phyloP scores from a whole-genome alignment of 2,329 filamentous ascomycete genomes.

The Cercospora canescens region DNA sequence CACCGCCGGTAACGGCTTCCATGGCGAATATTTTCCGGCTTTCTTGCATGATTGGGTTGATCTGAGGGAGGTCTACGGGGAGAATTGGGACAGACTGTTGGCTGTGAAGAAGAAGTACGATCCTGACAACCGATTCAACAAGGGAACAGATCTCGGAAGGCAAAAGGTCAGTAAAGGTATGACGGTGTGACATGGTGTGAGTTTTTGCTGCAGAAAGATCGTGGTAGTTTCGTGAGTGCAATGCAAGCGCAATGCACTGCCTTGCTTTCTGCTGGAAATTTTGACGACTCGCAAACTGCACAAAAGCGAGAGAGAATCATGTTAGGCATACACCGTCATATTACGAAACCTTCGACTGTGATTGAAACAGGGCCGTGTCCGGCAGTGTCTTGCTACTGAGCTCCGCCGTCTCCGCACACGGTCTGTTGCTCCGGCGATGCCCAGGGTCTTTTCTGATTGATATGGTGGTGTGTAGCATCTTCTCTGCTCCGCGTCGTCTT shows the following conservation, averaged over 20 bases:
- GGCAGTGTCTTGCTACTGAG: not conserved
- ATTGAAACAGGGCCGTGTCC: not conserved
- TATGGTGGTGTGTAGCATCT: not conserved
- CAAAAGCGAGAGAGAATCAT: not conserved
- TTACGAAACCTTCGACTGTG: not conserved
- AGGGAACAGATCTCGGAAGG: conserved; percentile 21
- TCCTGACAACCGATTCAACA: conserved; percentile 24
- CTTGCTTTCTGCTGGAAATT: not conserved
- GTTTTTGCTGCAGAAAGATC: not conserved
- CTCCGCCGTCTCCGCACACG: not conserved
- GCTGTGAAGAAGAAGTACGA: conserved; percentile 27
- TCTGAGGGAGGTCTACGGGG: conserved; percentile 26
- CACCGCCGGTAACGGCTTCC: conserved; percentile 20
- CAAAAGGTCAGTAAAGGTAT: conserved; percentile 14
- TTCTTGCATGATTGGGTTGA: conserved; percentile 30
- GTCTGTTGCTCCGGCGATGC: not conserved
- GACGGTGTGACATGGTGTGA: not conserved
- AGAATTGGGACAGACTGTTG: conserved; percentile 26
- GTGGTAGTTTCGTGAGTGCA: not conserved
- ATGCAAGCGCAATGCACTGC: not conserved
- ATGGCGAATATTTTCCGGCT: conserved; percentile 28
- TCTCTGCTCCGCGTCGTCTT: not conserved
- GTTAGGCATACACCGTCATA: too few species aligned
- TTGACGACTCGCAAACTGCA: not conserved
- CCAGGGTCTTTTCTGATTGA: not conserved